Conservation (phyloP, 1,284 basidiomycete species). For the Tilletia indica region DNA sequence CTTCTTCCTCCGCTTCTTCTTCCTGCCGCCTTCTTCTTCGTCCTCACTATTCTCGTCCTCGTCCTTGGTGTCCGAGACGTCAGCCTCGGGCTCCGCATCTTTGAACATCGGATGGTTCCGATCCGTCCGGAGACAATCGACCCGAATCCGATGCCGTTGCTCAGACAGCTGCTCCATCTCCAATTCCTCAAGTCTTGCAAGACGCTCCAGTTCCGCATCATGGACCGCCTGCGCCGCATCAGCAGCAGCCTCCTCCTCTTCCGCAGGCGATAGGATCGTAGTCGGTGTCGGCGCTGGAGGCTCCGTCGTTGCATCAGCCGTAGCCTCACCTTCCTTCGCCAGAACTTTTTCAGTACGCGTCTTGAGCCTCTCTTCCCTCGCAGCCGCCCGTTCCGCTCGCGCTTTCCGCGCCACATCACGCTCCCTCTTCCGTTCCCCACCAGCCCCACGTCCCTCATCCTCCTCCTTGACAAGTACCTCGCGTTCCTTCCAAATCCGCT, state of each 20-base stretch:
- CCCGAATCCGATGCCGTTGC: slow-evolving; percentile 85
- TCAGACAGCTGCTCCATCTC: slow-evolving; percentile 23
- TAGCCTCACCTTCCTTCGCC: background rate
- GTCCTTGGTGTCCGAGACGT: background rate
- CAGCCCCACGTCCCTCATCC: background rate
- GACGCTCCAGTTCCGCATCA: slow-evolving; percentile 34
- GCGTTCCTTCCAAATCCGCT: slow-evolving; percentile 29
- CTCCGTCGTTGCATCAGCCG: slow-evolving; percentile 60
- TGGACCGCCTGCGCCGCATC: slow-evolving; percentile 50
- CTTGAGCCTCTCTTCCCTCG: background rate
- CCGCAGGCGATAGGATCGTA: slow-evolving; percentile 74
- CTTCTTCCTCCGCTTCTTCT: slow-evolving; percentile 67
- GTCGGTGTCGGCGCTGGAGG: slow-evolving; percentile 65
- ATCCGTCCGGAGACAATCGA: slow-evolving; percentile 96
- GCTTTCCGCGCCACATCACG: background rate
- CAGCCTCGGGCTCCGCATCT: slow-evolving; percentile 16
- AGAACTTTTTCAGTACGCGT: background rate
- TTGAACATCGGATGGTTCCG: slow-evolving; percentile 82
- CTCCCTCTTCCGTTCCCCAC: background rate
- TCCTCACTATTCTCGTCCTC: background rate
- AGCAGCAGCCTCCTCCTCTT: slow-evolving; percentile 61
- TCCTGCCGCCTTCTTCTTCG: background rate
- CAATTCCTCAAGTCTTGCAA: background rate
- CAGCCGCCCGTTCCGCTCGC: background rate
- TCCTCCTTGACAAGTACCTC: background rate